Evolutionary conservation across 2,329 filamentous ascomycete genomes (phyloP).

Genomic region (Aspergillus hortae): DNA sequence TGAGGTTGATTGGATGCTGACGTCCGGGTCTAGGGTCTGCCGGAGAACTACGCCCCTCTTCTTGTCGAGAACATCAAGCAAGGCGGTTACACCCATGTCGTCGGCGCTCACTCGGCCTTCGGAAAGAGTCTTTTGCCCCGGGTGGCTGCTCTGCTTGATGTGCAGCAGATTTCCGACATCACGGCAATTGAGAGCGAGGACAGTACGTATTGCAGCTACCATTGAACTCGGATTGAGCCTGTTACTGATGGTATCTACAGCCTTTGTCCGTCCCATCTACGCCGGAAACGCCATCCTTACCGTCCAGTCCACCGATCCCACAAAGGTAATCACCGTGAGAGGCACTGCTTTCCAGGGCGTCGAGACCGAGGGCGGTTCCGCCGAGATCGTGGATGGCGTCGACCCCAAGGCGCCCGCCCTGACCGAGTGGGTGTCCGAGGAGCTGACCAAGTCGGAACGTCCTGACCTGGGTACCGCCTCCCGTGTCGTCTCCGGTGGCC

Average conservation of each 20-base stretch:
- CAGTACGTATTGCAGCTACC: slow-evolving; percentile 48
- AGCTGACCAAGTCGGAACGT: slow-evolving; percentile 87
- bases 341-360: slow-evolving; percentile 85
- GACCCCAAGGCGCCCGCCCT: slow-evolving; percentile 73
- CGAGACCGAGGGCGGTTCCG: slow-evolving; percentile 67
- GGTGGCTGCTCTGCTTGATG: slow-evolving; percentile 85
- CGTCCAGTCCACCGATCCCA: slow-evolving; percentile 79
- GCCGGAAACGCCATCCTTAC: slow-evolving; percentile 96
- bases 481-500: slow-evolving; percentile 87
- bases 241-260: slow-evolving; percentile 33
- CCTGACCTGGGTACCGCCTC: slow-evolving; percentile 88
- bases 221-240: not conserved
- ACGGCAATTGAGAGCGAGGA: slow-evolving; percentile 82
- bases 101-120: slow-evolving; percentile 90
- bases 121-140: slow-evolving; percentile 93
- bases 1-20: slow-evolving; percentile 3
- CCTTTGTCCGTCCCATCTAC: slow-evolving; percentile 94
- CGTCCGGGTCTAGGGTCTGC: slow-evolving; percentile 63
- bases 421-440: slow-evolving; percentile 90
- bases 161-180: slow-evolving; percentile 91
- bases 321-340: slow-evolving; percentile 89
- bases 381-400: slow-evolving; percentile 72
- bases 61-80: slow-evolving; percentile 96
- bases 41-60: slow-evolving; percentile 91
- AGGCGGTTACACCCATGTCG: slow-evolving; percentile 85